Percentiles rank a stretch among this genome's conserved stretches.
Evolutionary conservation across 2,329 filamentous ascomycete species (phyloP).

Genomic region (Sporothrix pallida): DNA sequence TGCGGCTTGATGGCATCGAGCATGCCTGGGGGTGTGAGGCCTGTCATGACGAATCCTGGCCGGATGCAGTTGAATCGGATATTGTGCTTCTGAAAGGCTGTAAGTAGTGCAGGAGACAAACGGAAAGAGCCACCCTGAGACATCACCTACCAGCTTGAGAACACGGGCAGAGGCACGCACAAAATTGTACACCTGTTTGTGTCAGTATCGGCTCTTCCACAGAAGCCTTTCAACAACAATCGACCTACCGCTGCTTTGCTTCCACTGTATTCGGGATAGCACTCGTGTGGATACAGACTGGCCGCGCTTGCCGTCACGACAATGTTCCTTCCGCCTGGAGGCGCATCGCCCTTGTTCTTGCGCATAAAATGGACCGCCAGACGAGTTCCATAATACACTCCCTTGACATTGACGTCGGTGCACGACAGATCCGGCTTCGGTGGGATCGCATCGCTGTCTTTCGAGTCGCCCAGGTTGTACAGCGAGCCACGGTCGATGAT

Average conservation of each 20-base stretch:
- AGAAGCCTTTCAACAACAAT: too few species aligned
- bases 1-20: background rate
- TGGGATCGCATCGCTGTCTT: too few species aligned
- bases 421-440: too few species aligned
- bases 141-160: background rate
- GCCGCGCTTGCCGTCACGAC: background rate
- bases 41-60: background rate
- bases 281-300: background rate
- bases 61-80: constrained; percentile 1
- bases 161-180: background rate
- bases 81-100: background rate
- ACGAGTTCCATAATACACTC: too few species aligned
- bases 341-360: too few species aligned
- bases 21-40: background rate
- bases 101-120: too few species aligned
- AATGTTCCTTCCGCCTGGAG: too few species aligned
- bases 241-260: background rate
- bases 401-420: too few species aligned
- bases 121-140: background rate
- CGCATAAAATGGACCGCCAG: too few species aligned
- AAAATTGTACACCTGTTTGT: background rate
- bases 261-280: background rate
- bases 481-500: too few species aligned
- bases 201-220: background rate
- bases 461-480: too few species aligned